These are phyloP conservation scores for Heracleum sosnowskyi DNA, from an alignment of 129 eudicot genomes.

Conservation along the genomic window DNA sequence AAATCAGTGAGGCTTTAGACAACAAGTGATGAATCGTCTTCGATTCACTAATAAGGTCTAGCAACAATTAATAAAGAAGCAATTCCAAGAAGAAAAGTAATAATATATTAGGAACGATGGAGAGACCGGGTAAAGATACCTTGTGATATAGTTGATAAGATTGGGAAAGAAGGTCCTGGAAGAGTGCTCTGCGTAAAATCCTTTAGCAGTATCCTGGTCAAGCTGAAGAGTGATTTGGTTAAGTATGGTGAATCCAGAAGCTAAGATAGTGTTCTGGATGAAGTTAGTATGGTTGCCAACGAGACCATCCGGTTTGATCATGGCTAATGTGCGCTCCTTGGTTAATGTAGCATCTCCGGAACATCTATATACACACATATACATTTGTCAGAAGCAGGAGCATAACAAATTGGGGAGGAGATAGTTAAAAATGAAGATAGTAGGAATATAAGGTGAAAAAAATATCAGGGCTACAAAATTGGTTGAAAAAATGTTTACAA, in stretches of 20 bases:
- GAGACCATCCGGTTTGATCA: slow-evolving; percentile 85
- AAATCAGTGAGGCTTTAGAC: neutral
- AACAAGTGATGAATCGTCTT: neutral
- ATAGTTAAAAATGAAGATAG: neutral
- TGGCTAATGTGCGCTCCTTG: slow-evolving; percentile 60
- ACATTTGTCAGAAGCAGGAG: neutral
- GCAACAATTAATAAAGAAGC: neutral
- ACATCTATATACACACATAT: slow-evolving; percentile 20
- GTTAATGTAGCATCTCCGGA: slow-evolving; percentile 25
- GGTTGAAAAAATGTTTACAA: no score
- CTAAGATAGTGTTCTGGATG: slow-evolving; percentile 40
- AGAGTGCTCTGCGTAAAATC: slow-evolving; percentile 73
- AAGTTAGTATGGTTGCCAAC: slow-evolving; percentile 42
- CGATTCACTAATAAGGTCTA: neutral
- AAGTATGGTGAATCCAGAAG: slow-evolving; percentile 56
- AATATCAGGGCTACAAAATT: no score
- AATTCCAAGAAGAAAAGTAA: neutral
- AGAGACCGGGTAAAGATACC: slow-evolving; percentile 26
- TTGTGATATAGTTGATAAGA: slow-evolving; percentile 69
- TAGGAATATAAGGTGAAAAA: no score
- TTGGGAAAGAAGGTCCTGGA: slow-evolving; percentile 57
- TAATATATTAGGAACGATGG: neutral
- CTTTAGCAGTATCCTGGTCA: slow-evolving; percentile 32
- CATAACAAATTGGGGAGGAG: neutral
- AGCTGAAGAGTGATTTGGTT: slow-evolving; percentile 41